Evolutionary conservation across 2,329 filamentous ascomycete species (phyloP), one percentile per base, ranked within the genome.

Genomic region (Pseudofabraea citricarpa): DNA sequence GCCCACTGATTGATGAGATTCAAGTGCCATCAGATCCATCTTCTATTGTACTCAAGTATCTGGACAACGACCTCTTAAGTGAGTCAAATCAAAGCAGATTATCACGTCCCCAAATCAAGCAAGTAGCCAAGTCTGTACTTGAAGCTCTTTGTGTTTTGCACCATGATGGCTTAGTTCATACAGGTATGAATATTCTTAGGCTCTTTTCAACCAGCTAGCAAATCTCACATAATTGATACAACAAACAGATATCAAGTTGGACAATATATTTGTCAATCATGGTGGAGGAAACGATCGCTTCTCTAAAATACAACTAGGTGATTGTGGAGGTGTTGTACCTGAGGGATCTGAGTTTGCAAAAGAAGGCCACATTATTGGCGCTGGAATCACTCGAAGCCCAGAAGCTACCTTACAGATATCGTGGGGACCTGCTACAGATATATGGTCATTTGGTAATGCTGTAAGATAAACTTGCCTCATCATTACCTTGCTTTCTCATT

Each of bases 371-470:
- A 12, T 23, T 1, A 29, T 40, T 8, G 37, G 37, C 3, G 15
- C 22, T 10, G 20, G 20, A 5, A 40, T 40, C 5, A 23, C 26
- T 40, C 22, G 22, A 8, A 40, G 37, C 18, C 22, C 37, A 7
- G 37, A 27, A 18, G 37, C 37, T 7, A 23, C 37, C 13, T 29
- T 26, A 13, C 3, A 23, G 9, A 3, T 40, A 1, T 16, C 20
- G 3, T 40, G 37, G 37, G 37, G 22, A 2, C 19, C 20, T 16
- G 47, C 37, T 18, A 40, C 20, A 13, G 22, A 40, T 26, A 29
- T 40, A 4, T 40, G 59, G 37, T 40, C 37, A 6, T 26, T 40
- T 13, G 13, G 24, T 8, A 27, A 7, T 8, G 13, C 24, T 8
- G 24, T 27, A 27, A 27, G 24, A n/a, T n/a, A n/a, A n/a, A n/a